Percentiles rank a stretch among this genome's conserved stretches.
Evolutionary conservation across 805 yeast species (phyloP).

Genomic region (Citeromyces matritensis): DNA sequence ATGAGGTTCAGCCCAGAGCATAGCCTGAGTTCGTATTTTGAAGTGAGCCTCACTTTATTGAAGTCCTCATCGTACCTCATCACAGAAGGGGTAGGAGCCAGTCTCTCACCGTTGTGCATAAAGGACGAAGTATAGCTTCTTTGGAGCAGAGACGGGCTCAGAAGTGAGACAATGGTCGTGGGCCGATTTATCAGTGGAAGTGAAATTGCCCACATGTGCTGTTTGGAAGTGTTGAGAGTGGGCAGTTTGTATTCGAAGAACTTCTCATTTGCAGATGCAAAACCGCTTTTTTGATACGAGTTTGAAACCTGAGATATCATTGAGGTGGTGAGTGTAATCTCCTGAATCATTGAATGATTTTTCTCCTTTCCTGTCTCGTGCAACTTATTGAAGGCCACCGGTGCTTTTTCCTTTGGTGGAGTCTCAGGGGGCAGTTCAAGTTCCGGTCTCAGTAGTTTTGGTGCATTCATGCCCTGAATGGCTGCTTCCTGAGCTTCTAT

Average conservation of each 20-base stretch:
- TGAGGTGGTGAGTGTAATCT: conserved; percentile 19
- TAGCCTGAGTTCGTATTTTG: conserved; percentile 28
- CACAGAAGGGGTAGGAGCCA: conserved; percentile 21
- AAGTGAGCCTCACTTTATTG: conserved; percentile 2
- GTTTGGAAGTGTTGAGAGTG: conserved; percentile 18
- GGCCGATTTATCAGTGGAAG: conserved; percentile 33
- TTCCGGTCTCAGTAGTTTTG: conserved; percentile 8
- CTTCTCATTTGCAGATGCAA: conserved; percentile 6
- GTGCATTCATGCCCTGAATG: conserved; percentile 10
- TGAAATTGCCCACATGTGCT: conserved; percentile 23
- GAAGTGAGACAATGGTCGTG: conserved; percentile 23
- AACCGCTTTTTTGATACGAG: conserved; percentile 6
- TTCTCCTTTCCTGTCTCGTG: background rate
- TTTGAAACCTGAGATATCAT: conserved; percentile 4
- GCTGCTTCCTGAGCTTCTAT: conserved; percentile 4
- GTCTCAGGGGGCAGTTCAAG: conserved; percentile 9
- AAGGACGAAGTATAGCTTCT: conserved; percentile 21
- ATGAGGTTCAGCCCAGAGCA: conserved; percentile 29
- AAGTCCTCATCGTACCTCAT: conserved; percentile 9
- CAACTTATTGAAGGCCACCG: background rate
- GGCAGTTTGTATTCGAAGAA: conserved; percentile 13
- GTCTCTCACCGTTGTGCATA: conserved; percentile 26
- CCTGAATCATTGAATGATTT: conserved; percentile 18
- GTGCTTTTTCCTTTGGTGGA: conserved; percentile 5
- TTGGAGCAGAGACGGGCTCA: conserved; percentile 23